Conservation (phyloP, 495 filamentous ascomycete genomes). For the Daldinia childiae region DNA sequence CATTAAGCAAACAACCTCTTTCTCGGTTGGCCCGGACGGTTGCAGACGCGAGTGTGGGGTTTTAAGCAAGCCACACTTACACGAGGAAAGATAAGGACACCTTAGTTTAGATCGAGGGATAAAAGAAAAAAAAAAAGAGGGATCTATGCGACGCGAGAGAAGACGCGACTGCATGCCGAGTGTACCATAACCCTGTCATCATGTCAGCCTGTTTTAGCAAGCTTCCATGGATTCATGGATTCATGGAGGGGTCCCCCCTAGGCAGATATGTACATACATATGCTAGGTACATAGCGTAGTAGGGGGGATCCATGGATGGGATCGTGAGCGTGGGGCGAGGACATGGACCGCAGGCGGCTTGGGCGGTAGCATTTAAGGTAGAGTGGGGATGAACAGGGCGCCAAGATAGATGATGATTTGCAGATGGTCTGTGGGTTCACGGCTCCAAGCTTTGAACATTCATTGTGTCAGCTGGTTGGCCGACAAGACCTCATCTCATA, state of each 20-base stretch:
- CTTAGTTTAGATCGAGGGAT: not conserved
- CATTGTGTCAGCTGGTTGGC: conserved; percentile 50
- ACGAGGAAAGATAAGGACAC: conserved; percentile 42
- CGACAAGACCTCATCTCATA: conserved; percentile 45
- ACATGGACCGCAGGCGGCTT: conserved; percentile 35
- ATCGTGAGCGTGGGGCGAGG: conserved; percentile 34
- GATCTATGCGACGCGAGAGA: conserved; percentile 38
- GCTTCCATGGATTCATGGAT: too few species aligned
- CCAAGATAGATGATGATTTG: conserved; percentile 47
- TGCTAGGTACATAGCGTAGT: too few species aligned
- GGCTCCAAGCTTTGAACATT: conserved; percentile 37
- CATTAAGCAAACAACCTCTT: conserved; percentile 5
- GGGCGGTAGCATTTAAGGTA: conserved; percentile 45
- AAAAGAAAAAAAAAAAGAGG: not conserved
- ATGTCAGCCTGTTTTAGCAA: conserved; percentile 27
- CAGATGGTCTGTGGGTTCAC: conserved; percentile 47
- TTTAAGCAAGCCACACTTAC: conserved; percentile 44
- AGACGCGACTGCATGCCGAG: conserved; percentile 39
- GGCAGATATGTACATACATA: conserved; percentile 8
- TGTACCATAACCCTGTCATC: conserved; percentile 23
- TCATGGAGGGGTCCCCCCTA: conserved; percentile 11
- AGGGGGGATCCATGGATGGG: conserved; percentile 33
- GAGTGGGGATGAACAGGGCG: conserved; percentile 35
- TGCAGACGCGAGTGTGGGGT: conserved; percentile 33
- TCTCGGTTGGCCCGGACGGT: conserved; percentile 39